phyloP scores from a whole-genome alignment of 805 yeast genomes.

The Jamesozyma rosinii region DNA sequence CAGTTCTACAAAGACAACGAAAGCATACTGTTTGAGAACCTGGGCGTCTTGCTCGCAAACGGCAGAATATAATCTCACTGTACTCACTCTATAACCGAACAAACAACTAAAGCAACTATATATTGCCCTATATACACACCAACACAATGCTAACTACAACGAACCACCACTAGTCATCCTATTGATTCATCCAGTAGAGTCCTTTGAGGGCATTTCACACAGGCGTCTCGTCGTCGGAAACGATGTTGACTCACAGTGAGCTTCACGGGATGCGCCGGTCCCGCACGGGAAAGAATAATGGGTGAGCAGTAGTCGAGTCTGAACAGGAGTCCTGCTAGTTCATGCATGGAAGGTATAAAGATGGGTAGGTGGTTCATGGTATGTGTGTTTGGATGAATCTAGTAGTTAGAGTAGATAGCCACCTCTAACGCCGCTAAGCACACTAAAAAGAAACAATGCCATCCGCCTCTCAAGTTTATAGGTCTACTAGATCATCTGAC shows the following conservation, averaged over 20 bases:
- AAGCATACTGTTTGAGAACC: constrained; percentile 66
- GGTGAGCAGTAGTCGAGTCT: neutral
- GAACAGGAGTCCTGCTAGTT: neutral
- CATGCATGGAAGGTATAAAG: neutral
- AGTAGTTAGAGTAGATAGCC: too few species aligned
- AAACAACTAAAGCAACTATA: too few species aligned
- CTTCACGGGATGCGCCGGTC: neutral
- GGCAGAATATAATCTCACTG: constrained; percentile 26
- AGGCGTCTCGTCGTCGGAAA: neutral
- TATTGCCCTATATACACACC: too few species aligned
- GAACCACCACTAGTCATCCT: too few species aligned
- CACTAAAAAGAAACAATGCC: constrained; percentile 14
- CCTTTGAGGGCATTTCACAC: too few species aligned
- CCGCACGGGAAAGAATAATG: neutral
- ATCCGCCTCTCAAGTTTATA: constrained; percentile 48
- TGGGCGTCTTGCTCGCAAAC: constrained; percentile 55
- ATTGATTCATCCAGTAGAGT: too few species aligned
- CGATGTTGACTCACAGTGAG: neutral
- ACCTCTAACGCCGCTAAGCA: too few species aligned
- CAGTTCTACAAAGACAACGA: constrained; percentile 61
- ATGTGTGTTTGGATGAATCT: too few species aligned
- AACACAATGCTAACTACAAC: too few species aligned
- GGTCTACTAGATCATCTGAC: constrained; percentile 65
- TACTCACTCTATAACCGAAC: too few species aligned
- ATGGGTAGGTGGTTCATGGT: too few species aligned